These are phyloP conservation scores for Solanum neorickii DNA, from an alignment of 257 asterid species.

Conservation along the genomic window DNA sequence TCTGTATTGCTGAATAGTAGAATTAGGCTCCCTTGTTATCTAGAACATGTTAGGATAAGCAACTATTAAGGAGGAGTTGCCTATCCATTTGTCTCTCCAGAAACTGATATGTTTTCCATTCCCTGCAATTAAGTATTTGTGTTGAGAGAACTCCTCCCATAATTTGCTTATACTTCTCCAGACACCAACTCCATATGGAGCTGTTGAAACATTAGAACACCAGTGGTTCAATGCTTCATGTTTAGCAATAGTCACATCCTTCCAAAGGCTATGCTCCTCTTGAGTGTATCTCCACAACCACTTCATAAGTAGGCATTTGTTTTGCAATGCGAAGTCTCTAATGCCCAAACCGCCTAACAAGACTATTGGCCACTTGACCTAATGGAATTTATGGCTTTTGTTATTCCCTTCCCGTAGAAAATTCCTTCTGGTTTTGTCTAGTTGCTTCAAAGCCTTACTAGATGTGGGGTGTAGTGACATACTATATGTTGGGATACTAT, in stretches of 20 bases:
- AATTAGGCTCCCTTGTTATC: background rate
- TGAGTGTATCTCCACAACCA: background rate
- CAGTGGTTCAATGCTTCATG: background rate
- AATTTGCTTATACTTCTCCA: background rate
- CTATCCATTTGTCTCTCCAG: background rate
- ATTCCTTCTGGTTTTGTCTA: background rate
- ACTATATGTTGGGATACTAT: background rate
- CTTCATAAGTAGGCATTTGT: background rate
- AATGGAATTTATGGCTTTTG: too few relatives aligned
- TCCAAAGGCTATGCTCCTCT: background rate
- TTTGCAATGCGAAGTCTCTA: background rate
- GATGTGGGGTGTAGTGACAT: background rate
- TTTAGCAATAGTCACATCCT: background rate
- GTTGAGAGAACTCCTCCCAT: background rate
- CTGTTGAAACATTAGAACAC: background rate
- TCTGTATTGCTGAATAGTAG: background rate
- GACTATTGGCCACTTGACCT: background rate
- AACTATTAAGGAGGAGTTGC: background rate
- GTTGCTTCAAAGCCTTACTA: background rate
- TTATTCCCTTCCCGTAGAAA: background rate
- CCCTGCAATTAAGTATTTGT: background rate
- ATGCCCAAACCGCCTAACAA: background rate
- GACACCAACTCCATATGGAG: background rate
- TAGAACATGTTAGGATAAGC: background rate
- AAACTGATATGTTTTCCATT: background rate